phyloP scores from a whole-genome alignment of 768 basidiomycete species.

The Strobilomyces confusus region DNA sequence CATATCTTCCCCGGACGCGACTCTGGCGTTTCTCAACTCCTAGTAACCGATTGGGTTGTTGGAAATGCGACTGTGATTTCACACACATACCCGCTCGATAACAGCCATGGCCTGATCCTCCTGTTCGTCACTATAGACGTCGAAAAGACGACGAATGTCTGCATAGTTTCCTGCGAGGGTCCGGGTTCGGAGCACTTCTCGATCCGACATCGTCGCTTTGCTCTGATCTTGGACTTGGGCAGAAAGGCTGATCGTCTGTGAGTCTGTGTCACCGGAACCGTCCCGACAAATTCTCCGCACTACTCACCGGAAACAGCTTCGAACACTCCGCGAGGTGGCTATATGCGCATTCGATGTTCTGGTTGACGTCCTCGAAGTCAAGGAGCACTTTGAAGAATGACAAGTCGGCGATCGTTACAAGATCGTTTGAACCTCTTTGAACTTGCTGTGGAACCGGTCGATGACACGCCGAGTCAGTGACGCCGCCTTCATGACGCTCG shows the following conservation, averaged over 20 bases:
- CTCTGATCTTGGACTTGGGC: background rate
- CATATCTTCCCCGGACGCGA: background rate
- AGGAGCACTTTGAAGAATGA: constrained; percentile 5
- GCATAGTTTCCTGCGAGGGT: background rate
- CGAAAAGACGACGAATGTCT: background rate
- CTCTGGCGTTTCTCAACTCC: background rate
- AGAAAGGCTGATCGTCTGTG: background rate
- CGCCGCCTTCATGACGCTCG: background rate
- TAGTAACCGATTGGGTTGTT: background rate
- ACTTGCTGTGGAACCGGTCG: background rate
- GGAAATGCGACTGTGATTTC: background rate
- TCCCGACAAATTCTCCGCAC: too few relatives aligned
- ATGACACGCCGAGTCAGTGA: background rate
- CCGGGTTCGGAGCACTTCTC: background rate
- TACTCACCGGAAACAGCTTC: background rate
- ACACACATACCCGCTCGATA: constrained; percentile 1
- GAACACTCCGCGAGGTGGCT: background rate
- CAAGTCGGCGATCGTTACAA: constrained; percentile 1
- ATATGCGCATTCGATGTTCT: background rate
- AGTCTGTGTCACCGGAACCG: background rate
- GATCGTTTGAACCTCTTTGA: constrained; percentile 1
- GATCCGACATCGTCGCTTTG: background rate
- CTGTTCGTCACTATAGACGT: background rate
- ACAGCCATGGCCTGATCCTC: constrained; percentile 7
- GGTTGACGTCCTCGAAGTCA: background rate